phyloP scores from a whole-genome alignment of 352 stramenopile species.

The Plasmopara viticola region DNA sequence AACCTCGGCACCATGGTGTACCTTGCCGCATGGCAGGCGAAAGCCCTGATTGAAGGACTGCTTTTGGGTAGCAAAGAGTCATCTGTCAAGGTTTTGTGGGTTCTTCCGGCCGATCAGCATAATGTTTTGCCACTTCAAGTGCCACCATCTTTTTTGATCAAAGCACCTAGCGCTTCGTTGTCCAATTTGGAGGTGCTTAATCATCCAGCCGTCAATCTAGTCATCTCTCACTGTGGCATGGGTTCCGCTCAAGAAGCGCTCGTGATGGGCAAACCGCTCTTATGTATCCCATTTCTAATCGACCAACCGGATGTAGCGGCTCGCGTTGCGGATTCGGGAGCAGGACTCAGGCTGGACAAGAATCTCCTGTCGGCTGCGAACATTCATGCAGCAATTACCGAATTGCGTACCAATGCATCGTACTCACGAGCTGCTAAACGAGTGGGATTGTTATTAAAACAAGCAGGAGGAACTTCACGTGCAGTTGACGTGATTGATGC shows the following conservation, averaged over 20 bases:
- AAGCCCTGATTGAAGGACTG: conserved; percentile 65
- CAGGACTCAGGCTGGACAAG: conserved; percentile 68
- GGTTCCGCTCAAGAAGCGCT: conserved; percentile 77
- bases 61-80: conserved; percentile 32
- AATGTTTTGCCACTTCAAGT: conserved; percentile 46
- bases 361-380: conserved; percentile 47
- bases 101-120: conserved; percentile 71
- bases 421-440: conserved; percentile 38
- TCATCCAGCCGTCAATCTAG: conserved; percentile 50
- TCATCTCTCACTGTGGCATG: conserved; percentile 87
- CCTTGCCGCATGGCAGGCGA: conserved; percentile 74
- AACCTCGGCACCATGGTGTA: conserved; percentile 77
- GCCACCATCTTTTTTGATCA: conserved; percentile 57
- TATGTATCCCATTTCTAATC: conserved; percentile 86
- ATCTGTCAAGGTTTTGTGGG: conserved; percentile 62
- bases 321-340: conserved; percentile 66
- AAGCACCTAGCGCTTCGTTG: conserved; percentile 45
- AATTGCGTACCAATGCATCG: conserved; percentile 44
- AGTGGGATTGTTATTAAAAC: conserved; percentile 49
- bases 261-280: conserved; percentile 65
- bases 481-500: conserved; percentile 68
- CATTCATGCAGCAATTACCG: conserved; percentile 43
- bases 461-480: conserved; percentile 51
- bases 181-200: conserved; percentile 60
- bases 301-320: conserved; percentile 83